Conservation (phyloP, 768 basidiomycete species). For the Solioccasus polychromus region DNA sequence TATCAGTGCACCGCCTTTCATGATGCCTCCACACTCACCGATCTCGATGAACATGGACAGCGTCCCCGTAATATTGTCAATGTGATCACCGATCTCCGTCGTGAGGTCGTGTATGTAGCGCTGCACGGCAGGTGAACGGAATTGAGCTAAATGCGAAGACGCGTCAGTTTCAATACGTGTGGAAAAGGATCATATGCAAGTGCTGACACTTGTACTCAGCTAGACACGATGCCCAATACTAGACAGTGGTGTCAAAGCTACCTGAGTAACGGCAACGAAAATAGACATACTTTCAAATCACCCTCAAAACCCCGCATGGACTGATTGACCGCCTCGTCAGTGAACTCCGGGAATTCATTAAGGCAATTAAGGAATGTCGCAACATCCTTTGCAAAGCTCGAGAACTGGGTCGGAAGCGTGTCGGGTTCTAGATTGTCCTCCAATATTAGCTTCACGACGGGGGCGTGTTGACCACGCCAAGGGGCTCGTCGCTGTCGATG, state of each 20-base stretch:
- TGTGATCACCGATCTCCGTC: constrained; percentile 51
- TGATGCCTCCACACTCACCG: constrained; percentile 35
- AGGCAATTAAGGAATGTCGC: constrained; percentile 51
- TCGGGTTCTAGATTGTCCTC: constrained; percentile 47
- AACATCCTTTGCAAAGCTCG: constrained; percentile 46
- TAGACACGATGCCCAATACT: constrained; percentile 57
- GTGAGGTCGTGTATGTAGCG: constrained; percentile 54
- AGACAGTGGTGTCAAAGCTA: constrained; percentile 12
- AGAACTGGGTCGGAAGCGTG: constrained; percentile 45
- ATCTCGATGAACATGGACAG: constrained; percentile 52
- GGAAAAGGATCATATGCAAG: not conserved
- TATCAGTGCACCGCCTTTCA: constrained; percentile 24
- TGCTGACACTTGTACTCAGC: constrained; percentile 43
- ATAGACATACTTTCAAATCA: constrained; percentile 42
- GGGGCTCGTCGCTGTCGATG: constrained; percentile 28
- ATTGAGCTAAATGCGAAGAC: constrained; percentile 40
- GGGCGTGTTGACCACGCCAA: constrained; percentile 35
- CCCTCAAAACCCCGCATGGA: constrained; percentile 49
- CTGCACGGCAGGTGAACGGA: constrained; percentile 50
- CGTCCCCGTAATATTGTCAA: constrained; percentile 51
- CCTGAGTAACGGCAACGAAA: constrained; percentile 1
- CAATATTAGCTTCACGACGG: constrained; percentile 35
- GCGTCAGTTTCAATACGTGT: constrained; percentile 7
- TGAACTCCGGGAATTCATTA: constrained; percentile 57
- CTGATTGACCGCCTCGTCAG: constrained; percentile 49